Percentiles rank a stretch among this genome's conserved stretches.
phyloP scores from a whole-genome alignment of 805 yeast species.

The Spathaspora arborariae region DNA sequence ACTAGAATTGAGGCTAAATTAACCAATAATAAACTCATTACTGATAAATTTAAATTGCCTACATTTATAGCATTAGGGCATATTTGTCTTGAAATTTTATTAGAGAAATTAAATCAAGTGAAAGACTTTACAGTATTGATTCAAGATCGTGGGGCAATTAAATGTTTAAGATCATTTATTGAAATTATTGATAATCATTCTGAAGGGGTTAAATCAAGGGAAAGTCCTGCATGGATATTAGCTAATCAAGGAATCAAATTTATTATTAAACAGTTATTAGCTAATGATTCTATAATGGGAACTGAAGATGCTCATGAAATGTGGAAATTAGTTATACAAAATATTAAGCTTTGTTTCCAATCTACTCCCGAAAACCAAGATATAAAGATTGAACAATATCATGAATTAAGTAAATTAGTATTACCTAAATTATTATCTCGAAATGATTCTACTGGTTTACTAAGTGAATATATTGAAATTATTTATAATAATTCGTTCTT shows the following conservation, averaged over 20 bases:
- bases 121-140: constrained; percentile 33
- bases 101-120: constrained; percentile 29
- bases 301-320: constrained; percentile 14
- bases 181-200: constrained; percentile 49
- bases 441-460: constrained; percentile 15
- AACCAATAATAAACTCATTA: constrained; percentile 23
- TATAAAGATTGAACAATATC: constrained; percentile 45
- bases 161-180: constrained; percentile 45
- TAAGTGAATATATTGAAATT: constrained; percentile 43
- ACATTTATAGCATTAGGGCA: constrained; percentile 61
- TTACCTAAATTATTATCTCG: constrained; percentile 32
- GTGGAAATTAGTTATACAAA: constrained; percentile 42
- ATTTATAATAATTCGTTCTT: constrained; percentile 60
- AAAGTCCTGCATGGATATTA: constrained; percentile 48
- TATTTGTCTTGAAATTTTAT: constrained; percentile 40
- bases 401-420: constrained; percentile 36
- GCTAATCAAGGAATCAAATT: constrained; percentile 40
- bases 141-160: constrained; percentile 42
- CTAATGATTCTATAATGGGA: constrained; percentile 4
- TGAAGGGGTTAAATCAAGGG: constrained; percentile 24
- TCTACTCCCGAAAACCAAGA: constrained; percentile 26
- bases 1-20: constrained; percentile 55
- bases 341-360: constrained; percentile 38
- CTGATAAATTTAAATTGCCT: constrained; percentile 46
- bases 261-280: constrained; percentile 29